A percentile compares a stretch with the other conserved stretches of the same genome.
phyloP scores from a whole-genome alignment of 176 grass and related monocot species.

The Rhynchospora pubera region DNA sequence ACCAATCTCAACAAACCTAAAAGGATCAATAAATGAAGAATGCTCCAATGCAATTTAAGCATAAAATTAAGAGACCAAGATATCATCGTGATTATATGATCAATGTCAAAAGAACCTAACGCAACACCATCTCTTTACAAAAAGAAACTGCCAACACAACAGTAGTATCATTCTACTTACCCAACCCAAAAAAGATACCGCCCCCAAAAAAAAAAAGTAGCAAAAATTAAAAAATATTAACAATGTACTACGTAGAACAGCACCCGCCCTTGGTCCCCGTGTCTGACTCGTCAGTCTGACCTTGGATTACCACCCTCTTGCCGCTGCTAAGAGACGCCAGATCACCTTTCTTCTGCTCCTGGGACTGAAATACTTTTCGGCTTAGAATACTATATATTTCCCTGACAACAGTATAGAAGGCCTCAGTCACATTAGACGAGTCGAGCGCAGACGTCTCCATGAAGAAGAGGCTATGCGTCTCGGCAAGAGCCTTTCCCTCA shows the following conservation, averaged over 20 bases:
- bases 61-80: not conserved
- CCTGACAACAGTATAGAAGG: conserved; percentile 68
- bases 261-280: conserved; percentile 40
- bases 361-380: conserved; percentile 80
- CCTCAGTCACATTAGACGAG: conserved; percentile 63
- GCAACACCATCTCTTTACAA: conserved; percentile 17
- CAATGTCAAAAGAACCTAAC: not conserved
- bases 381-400: conserved; percentile 85
- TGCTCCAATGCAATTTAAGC: not conserved
- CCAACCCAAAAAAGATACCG: not conserved
- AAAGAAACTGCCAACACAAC: not conserved
- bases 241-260: conserved; percentile 69
- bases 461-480: conserved; percentile 69
- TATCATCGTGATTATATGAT: conserved; percentile 4
- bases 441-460: conserved; percentile 86
- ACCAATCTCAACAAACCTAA: not conserved
- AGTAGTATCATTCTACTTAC: conserved; percentile 26
- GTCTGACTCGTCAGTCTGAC: conserved; percentile 29
- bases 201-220: not conserved
- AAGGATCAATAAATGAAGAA: conserved; percentile 4
- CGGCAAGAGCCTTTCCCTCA: conserved; percentile 64
- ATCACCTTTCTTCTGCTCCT: conserved; percentile 66
- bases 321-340: conserved; percentile 46
- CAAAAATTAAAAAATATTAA: conserved; percentile 12
- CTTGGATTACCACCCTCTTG: conserved; percentile 57